phyloP scores from a whole-genome alignment of 257 asterid species.

The Solanum etuberosum region DNA sequence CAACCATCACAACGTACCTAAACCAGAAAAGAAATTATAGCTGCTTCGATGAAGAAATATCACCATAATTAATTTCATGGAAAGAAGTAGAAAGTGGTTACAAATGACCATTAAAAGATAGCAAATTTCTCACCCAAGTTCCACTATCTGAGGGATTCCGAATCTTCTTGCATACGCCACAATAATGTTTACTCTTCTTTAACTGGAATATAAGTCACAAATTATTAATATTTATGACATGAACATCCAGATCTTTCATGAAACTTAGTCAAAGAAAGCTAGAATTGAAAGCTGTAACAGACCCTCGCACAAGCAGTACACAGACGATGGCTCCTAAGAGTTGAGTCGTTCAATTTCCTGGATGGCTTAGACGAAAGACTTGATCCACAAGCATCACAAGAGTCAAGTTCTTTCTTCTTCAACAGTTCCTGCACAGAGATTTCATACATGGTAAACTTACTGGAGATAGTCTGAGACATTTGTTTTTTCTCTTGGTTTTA shows the following conservation, averaged over 20 bases:
- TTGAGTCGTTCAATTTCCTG: conserved; percentile 37
- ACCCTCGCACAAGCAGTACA: conserved; percentile 93
- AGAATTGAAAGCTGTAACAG: conserved; percentile 20
- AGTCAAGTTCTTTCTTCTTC: conserved; percentile 37
- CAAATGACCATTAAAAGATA: background rate
- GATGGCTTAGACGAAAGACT: conserved; percentile 40
- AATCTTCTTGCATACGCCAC: conserved; percentile 94
- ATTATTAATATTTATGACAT: conserved; percentile 5
- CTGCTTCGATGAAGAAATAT: background rate
- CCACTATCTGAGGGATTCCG: conserved; percentile 70
- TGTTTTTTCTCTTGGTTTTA: background rate
- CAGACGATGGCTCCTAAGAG: conserved; percentile 51
- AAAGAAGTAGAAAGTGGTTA: background rate
- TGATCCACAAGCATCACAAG: conserved; percentile 81
- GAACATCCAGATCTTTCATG: background rate
- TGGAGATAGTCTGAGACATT: background rate
- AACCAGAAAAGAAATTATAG: background rate
- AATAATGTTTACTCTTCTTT: conserved; percentile 75
- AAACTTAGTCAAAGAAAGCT: background rate
- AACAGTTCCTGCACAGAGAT: conserved; percentile 33
- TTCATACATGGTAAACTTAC: background rate
- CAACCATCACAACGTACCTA: conserved; percentile 95
- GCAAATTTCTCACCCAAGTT: conserved; percentile 68
- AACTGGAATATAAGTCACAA: conserved; percentile 39
- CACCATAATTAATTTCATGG: background rate